Percentiles rank a stretch among this genome's conserved stretches.
Evolutionary conservation across 805 yeast species (phyloP).

Genomic region (Cyberlindnera veronae): DNA sequence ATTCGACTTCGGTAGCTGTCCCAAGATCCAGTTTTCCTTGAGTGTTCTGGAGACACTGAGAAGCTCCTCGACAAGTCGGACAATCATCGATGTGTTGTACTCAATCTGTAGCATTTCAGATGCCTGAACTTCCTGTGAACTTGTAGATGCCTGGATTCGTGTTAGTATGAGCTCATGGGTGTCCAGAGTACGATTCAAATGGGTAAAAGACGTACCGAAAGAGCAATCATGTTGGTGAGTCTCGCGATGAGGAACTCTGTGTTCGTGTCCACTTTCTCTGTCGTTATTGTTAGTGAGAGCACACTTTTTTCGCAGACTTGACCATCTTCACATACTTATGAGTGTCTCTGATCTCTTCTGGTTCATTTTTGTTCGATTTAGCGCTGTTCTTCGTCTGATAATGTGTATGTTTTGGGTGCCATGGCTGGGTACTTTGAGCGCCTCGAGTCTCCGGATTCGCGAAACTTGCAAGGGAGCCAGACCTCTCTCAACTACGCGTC

Average conservation of each 20-base stretch:
- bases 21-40: slow-evolving; percentile 56
- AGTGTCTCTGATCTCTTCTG: slow-evolving; percentile 42
- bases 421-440: not conserved
- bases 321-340: slow-evolving; percentile 31
- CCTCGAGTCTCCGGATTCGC: not conserved
- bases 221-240: slow-evolving; percentile 50
- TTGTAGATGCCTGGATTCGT: slow-evolving; percentile 24
- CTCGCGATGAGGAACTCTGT: slow-evolving; percentile 49
- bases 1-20: slow-evolving; percentile 40
- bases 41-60: slow-evolving; percentile 45
- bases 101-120: slow-evolving; percentile 57
- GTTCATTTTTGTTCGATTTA: slow-evolving; percentile 30
- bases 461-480: not conserved
- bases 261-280: slow-evolving; percentile 49
- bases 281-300: not conserved
- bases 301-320: not conserved
- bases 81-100: slow-evolving; percentile 47
- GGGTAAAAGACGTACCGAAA: slow-evolving; percentile 31
- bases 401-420: not conserved
- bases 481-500: not conserved
- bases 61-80: slow-evolving; percentile 51
- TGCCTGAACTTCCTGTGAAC: slow-evolving; percentile 36
- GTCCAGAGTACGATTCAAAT: too few relatives aligned
- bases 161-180: not conserved
- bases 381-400: not conserved